Percentiles rank a stretch among this genome's conserved stretches.
Conservation (phyloP, 2,329 filamentous ascomycete genomes). For the Aspergillus nomiae region DNA sequence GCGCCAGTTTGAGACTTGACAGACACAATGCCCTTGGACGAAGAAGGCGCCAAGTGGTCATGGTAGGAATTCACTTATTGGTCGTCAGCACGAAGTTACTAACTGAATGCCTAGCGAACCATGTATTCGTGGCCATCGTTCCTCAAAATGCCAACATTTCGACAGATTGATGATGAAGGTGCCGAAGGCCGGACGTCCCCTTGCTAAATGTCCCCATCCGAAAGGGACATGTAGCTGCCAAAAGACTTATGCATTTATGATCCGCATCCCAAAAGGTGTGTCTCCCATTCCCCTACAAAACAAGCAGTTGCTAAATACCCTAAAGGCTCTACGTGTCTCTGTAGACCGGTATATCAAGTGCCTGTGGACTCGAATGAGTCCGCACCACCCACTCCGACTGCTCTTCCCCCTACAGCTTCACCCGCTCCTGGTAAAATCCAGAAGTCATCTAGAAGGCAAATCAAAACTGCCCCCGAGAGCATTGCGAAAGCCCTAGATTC, state of each 20-base stretch:
- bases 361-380: slow-evolving; percentile 28
- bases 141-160: slow-evolving; percentile 52
- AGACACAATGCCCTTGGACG: slow-evolving; percentile 45
- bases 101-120: slow-evolving; percentile 39
- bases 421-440: slow-evolving; percentile 37
- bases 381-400: slow-evolving; percentile 15
- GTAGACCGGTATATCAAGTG: slow-evolving; percentile 45
- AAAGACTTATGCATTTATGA: slow-evolving; percentile 47
- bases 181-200: slow-evolving; percentile 50
- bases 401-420: slow-evolving; percentile 25
- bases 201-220: slow-evolving; percentile 51
- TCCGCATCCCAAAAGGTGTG: slow-evolving; percentile 47
- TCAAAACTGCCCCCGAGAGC: slow-evolving; percentile 37
- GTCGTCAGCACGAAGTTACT: not conserved
- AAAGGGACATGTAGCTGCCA: slow-evolving; percentile 46
- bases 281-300: not conserved
- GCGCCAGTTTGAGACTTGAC: not conserved
- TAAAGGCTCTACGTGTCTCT: slow-evolving; percentile 43
- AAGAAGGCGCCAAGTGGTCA: slow-evolving; percentile 49
- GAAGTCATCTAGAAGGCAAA: slow-evolving; percentile 36
- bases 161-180: slow-evolving; percentile 54
- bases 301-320: slow-evolving; percentile 12
- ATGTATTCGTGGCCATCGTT: slow-evolving; percentile 52
- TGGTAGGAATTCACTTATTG: slow-evolving; percentile 36
- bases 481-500: slow-evolving; percentile 36